Evolutionary conservation across 179 eudicot genomes (phyloP).

Genomic region (Silene coronaria): DNA sequence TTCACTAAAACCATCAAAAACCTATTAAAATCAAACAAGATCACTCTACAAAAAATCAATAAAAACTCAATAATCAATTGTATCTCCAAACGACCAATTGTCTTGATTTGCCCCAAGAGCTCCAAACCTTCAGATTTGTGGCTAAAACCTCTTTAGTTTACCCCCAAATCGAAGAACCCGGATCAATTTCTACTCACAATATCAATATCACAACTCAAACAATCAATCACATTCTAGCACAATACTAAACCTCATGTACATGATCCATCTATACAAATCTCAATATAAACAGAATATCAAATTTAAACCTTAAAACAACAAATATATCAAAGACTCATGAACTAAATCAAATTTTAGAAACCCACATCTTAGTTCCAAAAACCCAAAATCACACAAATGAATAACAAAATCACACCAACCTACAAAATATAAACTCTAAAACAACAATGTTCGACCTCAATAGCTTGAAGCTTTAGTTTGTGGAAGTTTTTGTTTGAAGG

Average conservation of each 20-base stretch:
- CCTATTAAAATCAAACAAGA: not conserved
- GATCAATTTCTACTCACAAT: not conserved
- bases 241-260: not conserved
- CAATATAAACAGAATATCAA: not conserved
- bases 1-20: not conserved
- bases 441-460: too few species aligned
- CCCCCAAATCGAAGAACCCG: not conserved
- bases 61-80: not conserved
- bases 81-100: not conserved
- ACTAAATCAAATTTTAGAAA: not conserved
- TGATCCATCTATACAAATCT: not conserved
- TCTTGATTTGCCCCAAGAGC: not conserved
- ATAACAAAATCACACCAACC: not conserved
- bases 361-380: constrained; percentile 2
- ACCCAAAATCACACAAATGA: constrained; percentile 5
- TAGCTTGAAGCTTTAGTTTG: too few species aligned
- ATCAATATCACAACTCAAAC: not conserved
- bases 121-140: not conserved
- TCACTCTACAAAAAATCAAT: not conserved
- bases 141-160: not conserved
- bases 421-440: not conserved
- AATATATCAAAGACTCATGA: not conserved
- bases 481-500: too few species aligned
- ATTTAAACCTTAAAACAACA: not conserved
- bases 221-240: not conserved